Evolutionary conservation across 805 yeast species (phyloP), one percentile per base, ranked within the genome.

Genomic region (Wickerhamomyces bisporus): DNA sequence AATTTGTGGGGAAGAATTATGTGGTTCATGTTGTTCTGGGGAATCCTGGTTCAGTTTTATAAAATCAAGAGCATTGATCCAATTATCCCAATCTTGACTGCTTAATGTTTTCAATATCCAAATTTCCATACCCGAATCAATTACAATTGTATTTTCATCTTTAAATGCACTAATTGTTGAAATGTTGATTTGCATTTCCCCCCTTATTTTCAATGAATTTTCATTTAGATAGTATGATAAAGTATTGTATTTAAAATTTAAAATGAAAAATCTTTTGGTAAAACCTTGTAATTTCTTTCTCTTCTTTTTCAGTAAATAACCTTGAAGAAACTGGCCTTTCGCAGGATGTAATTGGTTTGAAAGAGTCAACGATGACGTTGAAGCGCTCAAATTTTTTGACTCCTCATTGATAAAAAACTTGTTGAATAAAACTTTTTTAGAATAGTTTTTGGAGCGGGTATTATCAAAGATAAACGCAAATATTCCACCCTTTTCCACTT

Each of bases 71-170:
- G 95, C 95, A 36, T 78, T 71, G 12, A 83, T 75, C 98, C 98
- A 93, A 6, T 75, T 68, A 26, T 77, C 73, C 72, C 87, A 93
- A 46, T 84, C 89, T 6, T 70, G 66, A 10, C 62, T 60, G 40
- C 70, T 77, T 33, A 69, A 63, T 0, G 97, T 85, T 50, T 84
- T 86, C 43, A 91, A 66, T 27, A 77, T 79, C 98, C 98, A 91
- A 9, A 85, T 79, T 57, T 91, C 98, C 78, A 91, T 80, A 3
- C 98, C 98, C 0, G 97, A 87, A 58, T 93, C 97, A 41, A 93
- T 73, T 32, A 82, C 79, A 30, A 93, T 79, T 51, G 85, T 81
- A 37, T 75, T 64, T 18, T 77, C 75, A 40, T 74, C 73, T 19
- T 76, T 69, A 50, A 81, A 81, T 0, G 95, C 95, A 40, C 89